Conservation (phyloP, 2,329 filamentous ascomycete genomes). For the Pyrenochaeta sp. region DNA sequence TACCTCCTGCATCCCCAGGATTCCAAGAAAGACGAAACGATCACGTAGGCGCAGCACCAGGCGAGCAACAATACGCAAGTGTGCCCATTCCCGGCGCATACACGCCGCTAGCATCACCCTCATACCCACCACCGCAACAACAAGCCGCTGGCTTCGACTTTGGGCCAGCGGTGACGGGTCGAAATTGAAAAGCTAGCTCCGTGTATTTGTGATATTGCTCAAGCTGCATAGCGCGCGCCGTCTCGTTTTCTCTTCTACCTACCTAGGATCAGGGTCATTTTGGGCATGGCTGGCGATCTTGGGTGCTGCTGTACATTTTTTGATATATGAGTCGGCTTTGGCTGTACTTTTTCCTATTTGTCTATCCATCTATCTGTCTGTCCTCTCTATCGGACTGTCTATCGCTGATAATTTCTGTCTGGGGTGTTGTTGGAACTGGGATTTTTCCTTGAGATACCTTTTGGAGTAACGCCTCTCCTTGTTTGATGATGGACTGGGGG, state of each 20-base stretch:
- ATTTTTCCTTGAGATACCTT: slow-evolving; percentile 13
- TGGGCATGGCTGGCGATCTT: slow-evolving; percentile 30
- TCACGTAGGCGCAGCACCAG: slow-evolving; percentile 74
- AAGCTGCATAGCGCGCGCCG: slow-evolving; percentile 23
- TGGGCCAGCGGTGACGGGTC: slow-evolving; percentile 40
- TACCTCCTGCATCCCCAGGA: slow-evolving; percentile 46
- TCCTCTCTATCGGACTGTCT: slow-evolving; percentile 1
- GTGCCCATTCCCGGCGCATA: slow-evolving; percentile 93
- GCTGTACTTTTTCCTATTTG: slow-evolving; percentile 8
- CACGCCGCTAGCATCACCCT: slow-evolving; percentile 56
- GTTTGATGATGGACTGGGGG: slow-evolving; percentile 1
- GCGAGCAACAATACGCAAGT: slow-evolving; percentile 83
- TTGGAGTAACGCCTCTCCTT: slow-evolving; percentile 10
- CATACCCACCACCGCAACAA: slow-evolving; percentile 47
- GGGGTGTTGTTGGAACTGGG: slow-evolving; percentile 2
- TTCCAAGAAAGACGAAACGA: slow-evolving; percentile 62
- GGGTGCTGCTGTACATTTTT: slow-evolving; percentile 36
- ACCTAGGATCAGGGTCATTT: slow-evolving; percentile 30
- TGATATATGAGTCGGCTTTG: slow-evolving; percentile 21
- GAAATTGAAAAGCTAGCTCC: slow-evolving; percentile 19
- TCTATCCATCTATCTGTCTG: slow-evolving; percentile 12
- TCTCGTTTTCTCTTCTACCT: slow-evolving; percentile 19
- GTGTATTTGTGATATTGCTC: slow-evolving; percentile 13
- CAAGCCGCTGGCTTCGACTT: slow-evolving; percentile 48
- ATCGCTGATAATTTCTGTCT: slow-evolving; percentile 12